These are phyloP conservation scores for Thermomyces lanuginosus DNA, from an alignment of 2,329 filamentous ascomycete species.

Conservation along the genomic window DNA sequence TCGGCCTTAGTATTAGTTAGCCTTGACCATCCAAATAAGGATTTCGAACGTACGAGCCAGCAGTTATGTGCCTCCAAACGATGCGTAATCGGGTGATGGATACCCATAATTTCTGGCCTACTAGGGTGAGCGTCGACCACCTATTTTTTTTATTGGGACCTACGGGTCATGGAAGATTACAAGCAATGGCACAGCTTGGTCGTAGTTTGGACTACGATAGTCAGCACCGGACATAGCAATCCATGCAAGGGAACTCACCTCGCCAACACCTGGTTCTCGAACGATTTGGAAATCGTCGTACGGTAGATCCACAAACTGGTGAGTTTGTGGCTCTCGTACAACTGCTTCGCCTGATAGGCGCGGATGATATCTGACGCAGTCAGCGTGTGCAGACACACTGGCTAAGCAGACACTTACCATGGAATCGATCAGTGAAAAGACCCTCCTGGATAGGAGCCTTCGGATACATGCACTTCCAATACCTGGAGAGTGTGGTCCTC, in stretches of 20 bases:
- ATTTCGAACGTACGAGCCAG: slow-evolving; percentile 53
- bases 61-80: slow-evolving; percentile 67
- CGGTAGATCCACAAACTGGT: slow-evolving; percentile 64
- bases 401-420: slow-evolving; percentile 27
- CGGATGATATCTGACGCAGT: slow-evolving; percentile 51
- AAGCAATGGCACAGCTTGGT: slow-evolving; percentile 50
- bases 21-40: slow-evolving; percentile 2
- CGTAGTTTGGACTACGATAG: slow-evolving; percentile 50
- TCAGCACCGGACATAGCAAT: no score
- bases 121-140: slow-evolving; percentile 7
- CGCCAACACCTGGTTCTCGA: slow-evolving; percentile 72
- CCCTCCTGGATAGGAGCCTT: slow-evolving; percentile 26
- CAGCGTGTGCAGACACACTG: background rate
- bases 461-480: slow-evolving; percentile 79
- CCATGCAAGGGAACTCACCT: slow-evolving; percentile 36
- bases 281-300: slow-evolving; percentile 54
- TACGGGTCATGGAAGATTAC: slow-evolving; percentile 84
- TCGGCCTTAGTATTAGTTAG: slow-evolving; percentile 48
- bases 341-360: slow-evolving; percentile 52
- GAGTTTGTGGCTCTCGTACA: slow-evolving; percentile 63
- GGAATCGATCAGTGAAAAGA: slow-evolving; percentile 40
- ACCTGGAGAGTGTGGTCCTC: slow-evolving; percentile 43
- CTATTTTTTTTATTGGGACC: slow-evolving; percentile 20
- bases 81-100: slow-evolving; percentile 53
- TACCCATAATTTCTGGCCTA: slow-evolving; percentile 54